These are phyloP conservation scores for Fragilariopsis cylindrus DNA, from an alignment of 108 stramenopile species.

Conservation along the genomic window DNA sequence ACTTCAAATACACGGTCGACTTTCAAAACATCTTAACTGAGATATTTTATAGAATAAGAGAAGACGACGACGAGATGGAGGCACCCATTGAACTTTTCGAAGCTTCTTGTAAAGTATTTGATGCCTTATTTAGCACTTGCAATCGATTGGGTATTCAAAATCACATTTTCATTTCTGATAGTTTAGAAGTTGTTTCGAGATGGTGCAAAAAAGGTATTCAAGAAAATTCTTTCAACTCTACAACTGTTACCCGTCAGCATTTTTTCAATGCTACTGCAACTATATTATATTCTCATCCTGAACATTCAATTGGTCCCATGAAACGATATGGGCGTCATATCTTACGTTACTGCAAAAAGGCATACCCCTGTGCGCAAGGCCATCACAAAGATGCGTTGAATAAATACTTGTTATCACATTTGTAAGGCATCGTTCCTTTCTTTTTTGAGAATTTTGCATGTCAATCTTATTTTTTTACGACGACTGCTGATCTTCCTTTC, in stretches of 20 bases:
- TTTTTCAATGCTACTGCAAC: conserved; percentile 35
- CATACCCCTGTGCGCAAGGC: conserved; percentile 33
- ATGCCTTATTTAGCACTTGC: conserved; percentile 29
- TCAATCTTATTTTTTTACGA: neutral
- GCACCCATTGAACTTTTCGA: conserved; percentile 5
- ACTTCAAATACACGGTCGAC: conserved; percentile 40
- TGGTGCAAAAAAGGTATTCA: conserved; percentile 50
- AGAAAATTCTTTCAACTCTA: conserved; percentile 16
- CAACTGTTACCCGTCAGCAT: conserved; percentile 9
- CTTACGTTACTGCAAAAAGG: conserved; percentile 48
- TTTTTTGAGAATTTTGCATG: neutral
- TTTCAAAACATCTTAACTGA: conserved; percentile 46
- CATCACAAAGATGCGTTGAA: conserved; percentile 52
- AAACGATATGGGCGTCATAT: conserved; percentile 33
- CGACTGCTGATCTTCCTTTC: conserved; percentile 3
- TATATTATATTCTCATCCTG: conserved; percentile 32
- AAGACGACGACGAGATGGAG: conserved; percentile 24
- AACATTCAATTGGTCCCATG: conserved; percentile 36
- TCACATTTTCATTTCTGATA: conserved; percentile 48
- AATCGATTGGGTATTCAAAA: conserved; percentile 51
- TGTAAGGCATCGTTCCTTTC: conserved; percentile 33
- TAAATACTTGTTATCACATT: conserved; percentile 56
- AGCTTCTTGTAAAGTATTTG: conserved; percentile 35
- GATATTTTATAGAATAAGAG: conserved; percentile 35
- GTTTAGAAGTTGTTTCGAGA: conserved; percentile 45